These are phyloP conservation scores for Mycena vulgaris DNA, from an alignment of 768 basidiomycete species.

Conservation along the genomic window DNA sequence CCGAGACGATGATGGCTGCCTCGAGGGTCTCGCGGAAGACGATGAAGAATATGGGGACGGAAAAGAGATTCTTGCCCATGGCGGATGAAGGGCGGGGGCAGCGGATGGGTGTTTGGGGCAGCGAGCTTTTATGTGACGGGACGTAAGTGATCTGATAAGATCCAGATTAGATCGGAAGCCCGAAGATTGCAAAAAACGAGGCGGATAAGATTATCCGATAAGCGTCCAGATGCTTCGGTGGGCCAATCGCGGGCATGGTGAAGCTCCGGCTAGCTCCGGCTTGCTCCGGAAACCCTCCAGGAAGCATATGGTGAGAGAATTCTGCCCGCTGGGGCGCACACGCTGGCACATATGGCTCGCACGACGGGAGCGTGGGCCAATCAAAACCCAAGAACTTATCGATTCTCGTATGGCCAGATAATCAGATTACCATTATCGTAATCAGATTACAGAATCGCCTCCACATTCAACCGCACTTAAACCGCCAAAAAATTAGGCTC, in stretches of 20 bases:
- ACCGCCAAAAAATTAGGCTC: constrained; percentile 1
- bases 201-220: neutral
- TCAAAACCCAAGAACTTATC: neutral
- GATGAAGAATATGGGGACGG: constrained; percentile 96
- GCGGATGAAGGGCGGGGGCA: constrained; percentile 30
- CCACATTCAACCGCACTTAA: constrained; percentile 13
- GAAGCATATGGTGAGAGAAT: neutral
- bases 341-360: neutral
- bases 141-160: neutral
- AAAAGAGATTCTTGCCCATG: constrained; percentile 87
- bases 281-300: no score
- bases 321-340: neutral
- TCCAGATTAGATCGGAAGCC: neutral
- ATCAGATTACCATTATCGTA: neutral
- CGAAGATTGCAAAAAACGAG: neutral
- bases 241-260: neutral
- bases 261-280: no score
- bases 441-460: constrained; percentile 1
- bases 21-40: constrained; percentile 96
- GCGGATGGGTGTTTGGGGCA: neutral
- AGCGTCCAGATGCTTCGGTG: neutral
- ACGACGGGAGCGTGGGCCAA: neutral
- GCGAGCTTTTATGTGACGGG: neutral
- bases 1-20: constrained; percentile 92
- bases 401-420: no score